Percentiles rank a stretch among this genome's conserved stretches.
phyloP scores from a whole-genome alignment of 106 monocot genomes.

The Allium fistulosum region DNA sequence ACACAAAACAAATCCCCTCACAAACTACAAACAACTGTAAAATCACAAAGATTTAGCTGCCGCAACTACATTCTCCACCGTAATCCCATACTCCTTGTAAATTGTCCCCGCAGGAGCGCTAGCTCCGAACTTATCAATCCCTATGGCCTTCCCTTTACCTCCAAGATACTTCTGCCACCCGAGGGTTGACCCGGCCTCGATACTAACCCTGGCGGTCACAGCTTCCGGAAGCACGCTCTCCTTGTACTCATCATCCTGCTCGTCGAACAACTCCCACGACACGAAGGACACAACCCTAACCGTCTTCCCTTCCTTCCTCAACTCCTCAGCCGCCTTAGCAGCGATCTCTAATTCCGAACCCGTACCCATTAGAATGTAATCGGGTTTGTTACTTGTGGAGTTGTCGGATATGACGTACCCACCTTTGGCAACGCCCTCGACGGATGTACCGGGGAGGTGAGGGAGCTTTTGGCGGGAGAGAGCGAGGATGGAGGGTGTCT shows the following conservation, averaged over 20 bases:
- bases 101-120: slow-evolving; percentile 84
- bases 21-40: too few relatives aligned
- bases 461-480: slow-evolving; percentile 82
- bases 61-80: slow-evolving; percentile 54
- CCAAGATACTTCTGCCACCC: slow-evolving; percentile 76
- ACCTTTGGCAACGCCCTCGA: slow-evolving; percentile 73
- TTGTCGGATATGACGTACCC: slow-evolving; percentile 78
- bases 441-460: slow-evolving; percentile 64
- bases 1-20: too few relatives aligned
- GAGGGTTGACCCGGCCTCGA: slow-evolving; percentile 72
- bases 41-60: slow-evolving; percentile 36
- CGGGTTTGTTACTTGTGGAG: slow-evolving; percentile 53
- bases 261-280: slow-evolving; percentile 81
- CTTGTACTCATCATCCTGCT: slow-evolving; percentile 64
- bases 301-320: slow-evolving; percentile 70
- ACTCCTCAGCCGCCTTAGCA: slow-evolving; percentile 61
- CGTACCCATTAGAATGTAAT: slow-evolving; percentile 62
- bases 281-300: slow-evolving; percentile 83
- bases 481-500: slow-evolving; percentile 69
- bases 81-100: slow-evolving; percentile 84
- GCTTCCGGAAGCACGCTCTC: slow-evolving; percentile 64
- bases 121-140: slow-evolving; percentile 71
- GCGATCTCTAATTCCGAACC: slow-evolving; percentile 86
- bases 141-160: slow-evolving; percentile 66
- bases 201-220: slow-evolving; percentile 64